phyloP scores from a whole-genome alignment of 2,329 filamentous ascomycete species.

The Tolypocladium capitatum region DNA sequence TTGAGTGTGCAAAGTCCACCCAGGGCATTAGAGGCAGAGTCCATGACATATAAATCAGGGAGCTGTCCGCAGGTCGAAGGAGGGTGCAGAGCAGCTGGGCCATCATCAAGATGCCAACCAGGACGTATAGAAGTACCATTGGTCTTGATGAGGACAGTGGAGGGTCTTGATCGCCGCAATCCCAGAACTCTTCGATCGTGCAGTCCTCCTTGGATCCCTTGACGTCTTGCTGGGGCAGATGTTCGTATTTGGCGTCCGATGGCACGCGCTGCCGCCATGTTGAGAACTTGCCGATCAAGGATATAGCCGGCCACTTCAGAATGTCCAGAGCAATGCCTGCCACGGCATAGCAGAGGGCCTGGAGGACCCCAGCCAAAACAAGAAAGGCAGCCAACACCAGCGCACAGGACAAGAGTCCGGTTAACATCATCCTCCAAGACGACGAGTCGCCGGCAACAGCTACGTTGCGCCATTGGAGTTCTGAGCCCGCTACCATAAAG shows the following conservation, averaged over 20 bases:
- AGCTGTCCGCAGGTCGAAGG: slow-evolving; percentile 17
- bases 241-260: slow-evolving; percentile 2
- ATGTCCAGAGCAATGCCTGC: slow-evolving; percentile 9
- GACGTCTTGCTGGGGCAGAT: slow-evolving; percentile 6
- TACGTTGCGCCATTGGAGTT: slow-evolving; percentile 17
- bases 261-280: slow-evolving; percentile 1
- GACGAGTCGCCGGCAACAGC: slow-evolving; percentile 12
- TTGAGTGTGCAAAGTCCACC: slow-evolving; percentile 18
- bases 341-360: slow-evolving; percentile 9
- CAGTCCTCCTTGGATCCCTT: no score
- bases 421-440: slow-evolving; percentile 12
- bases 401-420: slow-evolving; percentile 11
- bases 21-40: slow-evolving; percentile 19
- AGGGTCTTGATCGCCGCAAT: not conserved
- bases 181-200: slow-evolving; percentile 3
- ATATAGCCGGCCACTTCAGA: slow-evolving; percentile 7
- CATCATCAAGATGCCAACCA: slow-evolving; percentile 12
- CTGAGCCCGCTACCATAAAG: slow-evolving; percentile 15
- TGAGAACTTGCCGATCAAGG: slow-evolving; percentile 5
- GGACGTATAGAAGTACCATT: slow-evolving; percentile 6
- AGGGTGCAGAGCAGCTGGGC: slow-evolving; percentile 11
- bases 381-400: slow-evolving; percentile 4
- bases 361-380: slow-evolving; percentile 8
- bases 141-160: not conserved
- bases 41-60: slow-evolving; percentile 22